Evolutionary conservation across 2,329 filamentous ascomycete species (phyloP), one percentile per base, ranked within the genome.

Genomic region (Scedosporium dehoogii): DNA sequence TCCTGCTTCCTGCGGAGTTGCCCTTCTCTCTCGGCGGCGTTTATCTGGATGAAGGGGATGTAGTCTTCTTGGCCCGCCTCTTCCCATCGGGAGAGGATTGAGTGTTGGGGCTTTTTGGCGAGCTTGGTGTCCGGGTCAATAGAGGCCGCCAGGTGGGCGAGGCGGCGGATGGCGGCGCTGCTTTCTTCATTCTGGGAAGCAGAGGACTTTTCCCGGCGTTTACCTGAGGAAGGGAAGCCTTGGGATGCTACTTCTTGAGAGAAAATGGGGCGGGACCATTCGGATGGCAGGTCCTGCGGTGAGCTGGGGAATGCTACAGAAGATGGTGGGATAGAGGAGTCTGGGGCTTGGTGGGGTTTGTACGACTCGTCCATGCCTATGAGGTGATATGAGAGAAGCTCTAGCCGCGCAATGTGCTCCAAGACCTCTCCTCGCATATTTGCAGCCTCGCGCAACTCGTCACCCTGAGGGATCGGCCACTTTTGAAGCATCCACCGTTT

Each of bases 31-130:
- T 41, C 38, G 10, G 58, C 44, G 5, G 59, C 48, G 27, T 53
- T 38, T 18, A 53, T 29, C 16, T 55, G 44, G 29, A 62, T 56
- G 7, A 64, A 65, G 16, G 76, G 77, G 3, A 75, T 63, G 61
- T 79, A 79, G 48, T 69, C 67, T 18, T 70, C 68, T 2, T 72
- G 67, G 18, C 74, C 76, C 6, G 72, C 72, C 57, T 75, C 70
- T 1, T 69, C 67, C 76, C 76, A 79, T 64, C 71, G 71, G 4
- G 72, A 69, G 1, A 79, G 67, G 1, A 77, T 63, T 3, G 65
- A 68, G 60, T 67, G 65, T 23, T 66, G 66, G 4, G 63, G 18
- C 10, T 48, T 56, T 14, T 53, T 60, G 2, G 72, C 69, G 27
- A 68, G 66, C 41, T 70, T 72, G 18, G 68, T 67, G 6, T 66